A percentile compares a stretch with the other conserved stretches of the same genome.
These are phyloP conservation scores for Candida neerlandica DNA, from an alignment of 1,139 yeast species.

Conservation along the genomic window DNA sequence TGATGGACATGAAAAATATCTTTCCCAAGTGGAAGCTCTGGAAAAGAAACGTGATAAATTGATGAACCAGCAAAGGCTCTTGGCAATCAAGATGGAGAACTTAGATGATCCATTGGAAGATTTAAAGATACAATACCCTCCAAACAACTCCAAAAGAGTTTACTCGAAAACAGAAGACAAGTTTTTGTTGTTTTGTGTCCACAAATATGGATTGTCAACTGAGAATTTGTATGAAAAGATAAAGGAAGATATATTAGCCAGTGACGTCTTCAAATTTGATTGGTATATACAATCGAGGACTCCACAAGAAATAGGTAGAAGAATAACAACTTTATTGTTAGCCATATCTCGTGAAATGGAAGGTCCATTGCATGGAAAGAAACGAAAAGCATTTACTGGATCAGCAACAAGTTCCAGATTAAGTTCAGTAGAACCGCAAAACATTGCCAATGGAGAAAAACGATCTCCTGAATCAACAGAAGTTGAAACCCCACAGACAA, in stretches of 20 bases:
- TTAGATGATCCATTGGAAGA: slow-evolving; percentile 75
- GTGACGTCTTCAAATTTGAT: slow-evolving; percentile 82
- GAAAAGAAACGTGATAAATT: slow-evolving; percentile 75
- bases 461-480: slow-evolving; percentile 4
- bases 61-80: slow-evolving; percentile 63
- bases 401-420: slow-evolving; percentile 35
- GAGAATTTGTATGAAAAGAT: slow-evolving; percentile 74
- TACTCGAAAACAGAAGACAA: slow-evolving; percentile 88
- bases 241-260: slow-evolving; percentile 70
- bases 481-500: background rate
- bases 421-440: slow-evolving; percentile 37
- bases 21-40: slow-evolving; percentile 85
- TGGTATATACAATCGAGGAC: slow-evolving; percentile 89
- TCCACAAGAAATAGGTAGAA: slow-evolving; percentile 78
- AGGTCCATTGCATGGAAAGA: slow-evolving; percentile 55
- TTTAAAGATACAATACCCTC: slow-evolving; percentile 78
- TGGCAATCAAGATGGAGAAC: slow-evolving; percentile 63
- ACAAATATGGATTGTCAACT: slow-evolving; percentile 74
- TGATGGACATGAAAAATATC: slow-evolving; percentile 84
- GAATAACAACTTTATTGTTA: slow-evolving; percentile 76
- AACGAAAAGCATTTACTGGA: slow-evolving; percentile 25
- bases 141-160: slow-evolving; percentile 85
- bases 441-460: slow-evolving; percentile 13
- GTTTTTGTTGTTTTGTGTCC: slow-evolving; percentile 70
- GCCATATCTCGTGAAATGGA: slow-evolving; percentile 82